A percentile compares a stretch with the other conserved stretches of the same genome.
phyloP scores from a whole-genome alignment of 1,284 basidiomycete genomes.

The Ceratobasidium sp. region DNA sequence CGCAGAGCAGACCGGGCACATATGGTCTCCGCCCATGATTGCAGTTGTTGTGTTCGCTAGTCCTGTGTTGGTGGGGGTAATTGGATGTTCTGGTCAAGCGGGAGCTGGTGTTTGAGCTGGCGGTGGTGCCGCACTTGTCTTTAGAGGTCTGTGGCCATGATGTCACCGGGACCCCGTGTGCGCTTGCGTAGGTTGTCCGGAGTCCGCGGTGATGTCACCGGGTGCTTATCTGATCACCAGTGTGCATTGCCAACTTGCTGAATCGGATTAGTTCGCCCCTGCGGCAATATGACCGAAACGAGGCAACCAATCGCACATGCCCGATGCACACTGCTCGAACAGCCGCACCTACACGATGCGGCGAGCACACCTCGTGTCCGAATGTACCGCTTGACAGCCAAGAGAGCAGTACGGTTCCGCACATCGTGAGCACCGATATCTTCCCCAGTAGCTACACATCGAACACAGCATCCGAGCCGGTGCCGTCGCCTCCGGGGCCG shows the following conservation, averaged over 20 bases:
- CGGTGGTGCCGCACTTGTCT: constrained; percentile 28
- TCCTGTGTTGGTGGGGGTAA: not conserved
- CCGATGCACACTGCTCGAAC: not conserved
- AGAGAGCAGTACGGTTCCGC: constrained; percentile 70
- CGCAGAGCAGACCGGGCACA: constrained; percentile 42
- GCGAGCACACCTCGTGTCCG: constrained; percentile 71
- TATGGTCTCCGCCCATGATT: constrained; percentile 40
- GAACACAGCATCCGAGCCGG: constrained; percentile 71
- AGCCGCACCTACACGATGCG: constrained; percentile 42
- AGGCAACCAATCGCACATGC: not conserved
- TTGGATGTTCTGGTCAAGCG: constrained; percentile 13
- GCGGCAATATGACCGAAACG: not conserved
- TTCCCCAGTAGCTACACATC: constrained; percentile 76
- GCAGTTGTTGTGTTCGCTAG: constrained; percentile 7
- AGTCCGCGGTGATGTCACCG: constrained; percentile 12
- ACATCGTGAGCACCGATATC: constrained; percentile 71
- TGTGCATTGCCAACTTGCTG: too few relatives aligned
- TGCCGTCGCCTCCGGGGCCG: constrained; percentile 62
- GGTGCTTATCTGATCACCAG: constrained; percentile 32
- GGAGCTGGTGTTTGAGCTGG: constrained; percentile 19
- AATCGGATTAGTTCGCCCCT: too few relatives aligned
- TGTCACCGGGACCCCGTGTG: constrained; percentile 21
- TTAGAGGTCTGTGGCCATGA: constrained; percentile 32
- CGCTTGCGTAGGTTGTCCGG: constrained; percentile 12
- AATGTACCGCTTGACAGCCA: constrained; percentile 68